Evolutionary conservation across 2,329 filamentous ascomycete species (phyloP).

Genomic region (Cryoendolithus antarcticus): DNA sequence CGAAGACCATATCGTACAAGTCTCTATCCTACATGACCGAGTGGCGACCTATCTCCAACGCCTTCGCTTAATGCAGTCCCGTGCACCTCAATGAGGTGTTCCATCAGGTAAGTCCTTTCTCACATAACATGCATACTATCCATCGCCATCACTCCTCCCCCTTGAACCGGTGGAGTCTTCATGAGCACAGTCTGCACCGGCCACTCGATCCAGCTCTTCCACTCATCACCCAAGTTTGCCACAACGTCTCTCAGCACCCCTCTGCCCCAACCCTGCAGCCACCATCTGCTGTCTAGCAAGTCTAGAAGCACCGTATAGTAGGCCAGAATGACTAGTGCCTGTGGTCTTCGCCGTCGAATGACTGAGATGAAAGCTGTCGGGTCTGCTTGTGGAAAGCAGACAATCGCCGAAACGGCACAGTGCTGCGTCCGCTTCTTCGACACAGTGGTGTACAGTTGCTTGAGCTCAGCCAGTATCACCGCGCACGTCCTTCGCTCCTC

Average conservation of each 20-base stretch:
- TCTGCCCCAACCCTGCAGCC: conserved; percentile 15
- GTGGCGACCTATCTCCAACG: no score
- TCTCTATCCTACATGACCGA: no score
- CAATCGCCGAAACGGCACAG: conserved; percentile 13
- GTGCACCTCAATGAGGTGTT: no score
- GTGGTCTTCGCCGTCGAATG: conserved; percentile 16
- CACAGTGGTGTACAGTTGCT: conserved; percentile 13
- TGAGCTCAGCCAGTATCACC: conserved; percentile 17
- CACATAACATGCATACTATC: no score
- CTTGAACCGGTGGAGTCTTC: conserved; percentile 2
- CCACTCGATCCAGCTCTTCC: conserved; percentile 21
- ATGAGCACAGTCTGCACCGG: conserved; percentile 15
- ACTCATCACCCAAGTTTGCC: conserved; percentile 12
- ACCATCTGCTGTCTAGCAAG: conserved; percentile 17
- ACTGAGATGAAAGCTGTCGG: conserved; percentile 13
- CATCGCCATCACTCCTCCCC: no score
- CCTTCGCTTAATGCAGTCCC: no score
- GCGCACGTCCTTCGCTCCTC: conserved; percentile 16
- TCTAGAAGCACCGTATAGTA: conserved; percentile 21
- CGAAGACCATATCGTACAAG: no score
- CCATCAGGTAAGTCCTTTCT: no score
- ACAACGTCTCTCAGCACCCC: conserved; percentile 16
- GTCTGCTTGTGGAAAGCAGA: conserved; percentile 21
- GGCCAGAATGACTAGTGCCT: conserved; percentile 18
- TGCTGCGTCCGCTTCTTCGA: conserved; percentile 7